These are phyloP conservation scores for Epichloe brachyelytri DNA, from an alignment of 2,329 filamentous ascomycete species.

Conservation along the genomic window DNA sequence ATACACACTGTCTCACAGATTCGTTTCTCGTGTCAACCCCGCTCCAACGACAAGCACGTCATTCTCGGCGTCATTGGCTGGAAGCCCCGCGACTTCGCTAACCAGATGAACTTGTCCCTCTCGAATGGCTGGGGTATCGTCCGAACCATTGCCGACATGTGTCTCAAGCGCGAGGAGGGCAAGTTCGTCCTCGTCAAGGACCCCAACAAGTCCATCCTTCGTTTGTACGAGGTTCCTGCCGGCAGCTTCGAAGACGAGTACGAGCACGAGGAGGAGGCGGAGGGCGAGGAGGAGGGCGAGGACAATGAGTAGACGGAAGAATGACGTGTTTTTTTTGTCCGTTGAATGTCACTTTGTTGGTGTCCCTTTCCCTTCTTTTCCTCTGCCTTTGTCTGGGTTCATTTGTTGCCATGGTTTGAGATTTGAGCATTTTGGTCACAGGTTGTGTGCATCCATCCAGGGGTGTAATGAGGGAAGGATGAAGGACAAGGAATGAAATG, in stretches of 20 bases:
- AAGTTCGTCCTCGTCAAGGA: constrained; percentile 80
- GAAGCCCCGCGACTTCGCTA: constrained; percentile 94
- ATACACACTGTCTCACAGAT: constrained; percentile 38
- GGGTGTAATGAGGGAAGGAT: neutral
- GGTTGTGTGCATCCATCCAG: neutral
- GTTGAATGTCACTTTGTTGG: neutral
- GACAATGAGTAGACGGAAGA: constrained; percentile 16
- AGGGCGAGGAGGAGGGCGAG: constrained; percentile 31
- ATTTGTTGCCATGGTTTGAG: neutral
- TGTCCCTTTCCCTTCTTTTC: neutral
- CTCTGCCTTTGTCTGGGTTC: neutral
- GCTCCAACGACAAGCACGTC: constrained; percentile 85
- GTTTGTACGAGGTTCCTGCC: constrained; percentile 80
- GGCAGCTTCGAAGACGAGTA: constrained; percentile 85
- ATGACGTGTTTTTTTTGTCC: neutral
- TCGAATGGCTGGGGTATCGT: constrained; percentile 99
- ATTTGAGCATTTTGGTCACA: neutral
- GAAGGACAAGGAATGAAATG: neutral
- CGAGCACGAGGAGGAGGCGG: constrained; percentile 49
- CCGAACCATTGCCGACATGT: constrained; percentile 94
- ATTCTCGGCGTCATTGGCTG: constrained; percentile 92
- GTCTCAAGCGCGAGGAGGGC: constrained; percentile 61
- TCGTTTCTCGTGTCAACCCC: constrained; percentile 88
- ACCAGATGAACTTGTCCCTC: constrained; percentile 95
- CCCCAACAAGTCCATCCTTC: constrained; percentile 91